phyloP scores from a whole-genome alignment of 2,329 filamentous ascomycete genomes.

The Hypoxylon sp. region DNA sequence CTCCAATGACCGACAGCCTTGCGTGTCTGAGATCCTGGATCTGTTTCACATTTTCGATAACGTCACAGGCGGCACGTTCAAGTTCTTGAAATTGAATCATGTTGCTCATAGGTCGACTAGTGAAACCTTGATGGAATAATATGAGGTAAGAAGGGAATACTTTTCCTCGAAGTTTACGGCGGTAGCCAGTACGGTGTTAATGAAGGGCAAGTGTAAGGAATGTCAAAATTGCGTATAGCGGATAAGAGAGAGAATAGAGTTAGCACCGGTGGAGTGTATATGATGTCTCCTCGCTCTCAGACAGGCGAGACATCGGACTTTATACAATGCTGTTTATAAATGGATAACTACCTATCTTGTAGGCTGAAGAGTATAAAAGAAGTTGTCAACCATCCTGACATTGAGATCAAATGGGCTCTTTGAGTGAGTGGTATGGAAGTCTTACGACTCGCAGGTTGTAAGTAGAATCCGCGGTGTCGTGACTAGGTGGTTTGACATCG shows the following conservation, averaged over 20 bases:
- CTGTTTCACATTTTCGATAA: constrained; percentile 51
- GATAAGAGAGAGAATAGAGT: constrained; percentile 32
- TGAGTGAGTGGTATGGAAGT: constrained; percentile 12
- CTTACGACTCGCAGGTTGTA: constrained; percentile 34
- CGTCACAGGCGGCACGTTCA: constrained; percentile 48
- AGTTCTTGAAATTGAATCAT: constrained; percentile 44
- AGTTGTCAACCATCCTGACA: neutral
- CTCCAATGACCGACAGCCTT: constrained; percentile 49
- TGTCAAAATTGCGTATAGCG: constrained; percentile 11
- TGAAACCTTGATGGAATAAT: constrained; percentile 8
- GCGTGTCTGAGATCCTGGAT: constrained; percentile 47
- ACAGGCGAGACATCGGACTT: constrained; percentile 20
- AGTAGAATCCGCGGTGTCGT: constrained; percentile 12
- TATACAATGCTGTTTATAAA: constrained; percentile 29
- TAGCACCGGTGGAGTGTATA: constrained; percentile 18
- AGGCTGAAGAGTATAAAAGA: neutral
- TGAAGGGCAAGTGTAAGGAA: constrained; percentile 11
- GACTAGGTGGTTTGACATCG: constrained; percentile 11
- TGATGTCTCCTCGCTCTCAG: constrained; percentile 18
- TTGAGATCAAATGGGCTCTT: constrained; percentile 16
- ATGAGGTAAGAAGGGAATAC: constrained; percentile 8
- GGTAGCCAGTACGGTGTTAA: constrained; percentile 22
- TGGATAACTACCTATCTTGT: constrained; percentile 11
- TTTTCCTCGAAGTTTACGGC: constrained; percentile 2
- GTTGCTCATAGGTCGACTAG: constrained; percentile 8